Evolutionary conservation across 179 eudicot genomes (phyloP), one percentile per base, ranked within the genome.

Genomic region (Nepenthes alata): DNA sequence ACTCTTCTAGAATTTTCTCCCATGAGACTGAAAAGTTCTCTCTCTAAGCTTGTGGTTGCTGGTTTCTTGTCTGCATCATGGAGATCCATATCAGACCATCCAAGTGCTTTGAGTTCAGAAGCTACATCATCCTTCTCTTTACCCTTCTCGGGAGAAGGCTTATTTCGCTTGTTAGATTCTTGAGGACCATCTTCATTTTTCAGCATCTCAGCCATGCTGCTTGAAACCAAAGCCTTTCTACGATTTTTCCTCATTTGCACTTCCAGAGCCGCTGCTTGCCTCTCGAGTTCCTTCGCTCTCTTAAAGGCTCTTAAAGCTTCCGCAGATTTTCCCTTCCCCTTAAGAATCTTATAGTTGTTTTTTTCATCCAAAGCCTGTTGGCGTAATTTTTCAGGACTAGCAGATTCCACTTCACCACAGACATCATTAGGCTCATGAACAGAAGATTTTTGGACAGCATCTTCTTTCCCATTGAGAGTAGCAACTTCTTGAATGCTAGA

Each of bases 261-360:
- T 61, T 91, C 98, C 68, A 86, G 59, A 35, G 98, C 83, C 4
- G 72, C 88, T 66, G 96, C 96, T 71, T 86, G 96, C 62, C 96
- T 78, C 79, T 86, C 98, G 63, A 93, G 89, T 69, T 93, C 98
- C 74, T 83, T 89, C 44, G 88, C 82, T 74, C 79, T 84, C 74
- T 89, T 89, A 57, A 89, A 93, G 54, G 96, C 95, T 74, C 67
- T 86, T 47, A 93, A 68, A 55, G 98, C 96, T 77, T 93, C 98
- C 55, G 83, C 96, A 38, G 88, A 63, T 68, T 89, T 89, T 58
- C 93, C 91, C 74, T 85, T 88, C 14, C 85, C 89, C 78, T 86
- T 91, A 35, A 93, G 78, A 53, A 61, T 71, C 76, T 76, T 84
- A 62, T 89, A 79, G 58, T 72, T 87, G 68, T 80, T 75, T 76